A percentile compares a stretch with the other conserved stretches of the same genome.
Evolutionary conservation across 495 filamentous ascomycete genomes (phyloP).

Genomic region (Penicillium herquei): DNA sequence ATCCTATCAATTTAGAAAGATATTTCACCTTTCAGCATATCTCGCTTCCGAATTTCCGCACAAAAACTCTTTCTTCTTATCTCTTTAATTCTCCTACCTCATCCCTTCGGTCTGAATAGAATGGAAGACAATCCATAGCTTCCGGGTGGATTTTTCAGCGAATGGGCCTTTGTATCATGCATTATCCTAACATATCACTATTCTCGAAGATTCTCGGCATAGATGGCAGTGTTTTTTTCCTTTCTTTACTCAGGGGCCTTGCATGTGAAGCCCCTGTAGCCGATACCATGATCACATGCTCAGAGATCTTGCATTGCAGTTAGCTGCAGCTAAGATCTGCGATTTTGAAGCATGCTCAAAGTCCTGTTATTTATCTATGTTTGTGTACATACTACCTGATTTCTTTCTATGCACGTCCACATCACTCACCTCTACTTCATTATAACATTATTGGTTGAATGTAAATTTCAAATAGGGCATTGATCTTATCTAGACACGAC

Average conservation of each 20-base stretch:
- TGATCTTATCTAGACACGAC: too few relatives aligned
- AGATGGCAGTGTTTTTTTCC: constrained; percentile 16
- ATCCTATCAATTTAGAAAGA: constrained; percentile 5
- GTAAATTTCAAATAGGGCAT: too few relatives aligned
- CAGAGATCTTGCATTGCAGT: neutral
- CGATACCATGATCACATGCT: constrained; percentile 18
- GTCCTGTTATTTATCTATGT: neutral
- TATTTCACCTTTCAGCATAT: neutral
- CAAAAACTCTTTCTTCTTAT: too few relatives aligned
- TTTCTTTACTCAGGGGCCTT: constrained; percentile 3
- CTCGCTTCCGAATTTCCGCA: too few relatives aligned
- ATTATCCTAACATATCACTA: constrained; percentile 12
- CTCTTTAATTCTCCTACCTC: neutral
- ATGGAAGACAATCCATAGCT: constrained; percentile 11
- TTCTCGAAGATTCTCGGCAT: constrained; percentile 16
- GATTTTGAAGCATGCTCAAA: constrained; percentile 4
- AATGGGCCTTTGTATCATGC: constrained; percentile 9
- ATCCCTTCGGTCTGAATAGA: constrained; percentile 19
- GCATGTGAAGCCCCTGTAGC: constrained; percentile 17
- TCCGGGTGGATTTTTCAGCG: constrained; percentile 15
- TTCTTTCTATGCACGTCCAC: neutral
- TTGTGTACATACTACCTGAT: constrained; percentile 1
- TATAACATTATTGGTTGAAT: too few relatives aligned
- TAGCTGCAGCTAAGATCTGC: neutral
- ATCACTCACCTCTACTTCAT: neutral